These are phyloP conservation scores for Camellia granthamiana DNA, from an alignment of 148 eudicot genomes.

Conservation along the genomic window DNA sequence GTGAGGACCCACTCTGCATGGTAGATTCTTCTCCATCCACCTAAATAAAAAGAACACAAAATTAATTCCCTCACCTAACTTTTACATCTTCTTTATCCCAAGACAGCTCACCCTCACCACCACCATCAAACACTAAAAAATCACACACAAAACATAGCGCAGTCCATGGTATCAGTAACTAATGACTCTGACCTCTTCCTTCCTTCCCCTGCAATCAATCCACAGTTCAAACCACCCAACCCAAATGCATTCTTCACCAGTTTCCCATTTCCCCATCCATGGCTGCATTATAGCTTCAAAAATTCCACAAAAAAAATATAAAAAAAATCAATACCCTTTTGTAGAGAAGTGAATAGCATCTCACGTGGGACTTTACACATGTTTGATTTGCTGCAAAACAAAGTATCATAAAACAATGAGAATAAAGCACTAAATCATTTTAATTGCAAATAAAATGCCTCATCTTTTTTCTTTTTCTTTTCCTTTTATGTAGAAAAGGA, in stretches of 20 bases:
- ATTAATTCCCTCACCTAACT: background rate
- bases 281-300: background rate
- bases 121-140: background rate
- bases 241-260: background rate
- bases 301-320: too few species aligned
- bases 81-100: background rate
- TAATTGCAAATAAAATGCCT: background rate
- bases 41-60: background rate
- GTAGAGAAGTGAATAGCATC: background rate
- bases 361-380: background rate
- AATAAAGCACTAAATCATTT: background rate
- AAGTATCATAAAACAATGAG: background rate
- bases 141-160: background rate
- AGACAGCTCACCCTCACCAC: conserved; percentile 9
- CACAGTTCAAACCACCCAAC: background rate
- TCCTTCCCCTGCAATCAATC: background rate
- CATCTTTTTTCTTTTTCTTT: background rate
- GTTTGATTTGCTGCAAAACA: background rate
- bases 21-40: background rate
- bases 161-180: background rate
- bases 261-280: conserved; percentile 1
- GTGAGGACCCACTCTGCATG: background rate
- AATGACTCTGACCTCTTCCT: conserved; percentile 2
- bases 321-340: background rate
- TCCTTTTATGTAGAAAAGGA: background rate